These are phyloP conservation scores for Raffaelea ambrosiae DNA, from an alignment of 2,329 filamentous ascomycete species.

Conservation along the genomic window DNA sequence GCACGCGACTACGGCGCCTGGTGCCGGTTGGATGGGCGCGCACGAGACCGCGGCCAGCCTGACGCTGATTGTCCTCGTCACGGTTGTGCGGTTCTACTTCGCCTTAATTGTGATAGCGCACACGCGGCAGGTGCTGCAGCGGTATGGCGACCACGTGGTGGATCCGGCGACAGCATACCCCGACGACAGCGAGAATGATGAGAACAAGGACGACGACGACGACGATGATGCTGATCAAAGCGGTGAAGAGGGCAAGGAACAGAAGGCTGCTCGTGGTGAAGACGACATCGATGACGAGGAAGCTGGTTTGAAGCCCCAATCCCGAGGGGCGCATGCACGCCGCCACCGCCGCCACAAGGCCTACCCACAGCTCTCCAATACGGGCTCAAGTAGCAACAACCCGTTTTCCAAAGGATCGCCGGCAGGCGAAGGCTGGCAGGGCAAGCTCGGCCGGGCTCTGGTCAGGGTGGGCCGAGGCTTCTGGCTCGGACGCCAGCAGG, in stretches of 20 bases:
- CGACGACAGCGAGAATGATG: constrained; percentile 39
- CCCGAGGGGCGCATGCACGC: constrained; percentile 6
- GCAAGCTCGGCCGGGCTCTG: constrained; percentile 71
- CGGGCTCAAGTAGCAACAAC: constrained; percentile 28
- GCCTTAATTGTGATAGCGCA: constrained; percentile 76
- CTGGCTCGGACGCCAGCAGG: constrained; percentile 63
- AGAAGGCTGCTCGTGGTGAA: constrained; percentile 27
- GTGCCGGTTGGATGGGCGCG: constrained; percentile 18
- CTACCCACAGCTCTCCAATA: background rate
- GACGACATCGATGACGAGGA: constrained; percentile 26
- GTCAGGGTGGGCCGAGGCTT: constrained; percentile 65
- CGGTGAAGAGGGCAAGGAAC: constrained; percentile 22
- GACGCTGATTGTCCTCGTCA: constrained; percentile 64
- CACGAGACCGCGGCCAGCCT: constrained; percentile 68
- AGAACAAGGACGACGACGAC: constrained; percentile 7
- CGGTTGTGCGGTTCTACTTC: constrained; percentile 73
- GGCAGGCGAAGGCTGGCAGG: constrained; percentile 73
- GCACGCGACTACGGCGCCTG: constrained; percentile 5
- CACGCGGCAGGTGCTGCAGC: constrained; percentile 66
- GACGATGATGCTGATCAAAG: background rate
- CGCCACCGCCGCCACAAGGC: constrained; percentile 9
- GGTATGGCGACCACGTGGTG: constrained; percentile 43
- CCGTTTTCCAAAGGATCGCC: constrained; percentile 61
- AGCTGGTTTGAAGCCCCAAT: constrained; percentile 8
- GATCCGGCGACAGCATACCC: constrained; percentile 13